Percentiles rank a stretch among this genome's conserved stretches.
These are phyloP conservation scores for Thermoascus crustaceus DNA, from an alignment of 2,329 filamentous ascomycete genomes.

Conservation along the genomic window DNA sequence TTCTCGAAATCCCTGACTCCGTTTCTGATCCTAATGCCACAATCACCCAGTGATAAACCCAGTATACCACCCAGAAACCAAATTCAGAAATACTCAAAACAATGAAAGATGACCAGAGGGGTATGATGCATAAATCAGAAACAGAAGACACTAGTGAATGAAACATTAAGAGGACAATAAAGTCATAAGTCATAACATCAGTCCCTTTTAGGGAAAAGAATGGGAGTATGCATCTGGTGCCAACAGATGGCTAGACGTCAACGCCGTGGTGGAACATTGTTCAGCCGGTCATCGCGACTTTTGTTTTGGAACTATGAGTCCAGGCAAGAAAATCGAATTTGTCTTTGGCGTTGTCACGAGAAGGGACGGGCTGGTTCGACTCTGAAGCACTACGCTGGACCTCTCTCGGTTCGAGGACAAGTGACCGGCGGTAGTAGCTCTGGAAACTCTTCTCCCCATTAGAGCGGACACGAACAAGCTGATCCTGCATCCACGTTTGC, in stretches of 20 bases:
- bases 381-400: slow-evolving; percentile 18
- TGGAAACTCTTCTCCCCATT: slow-evolving; percentile 55
- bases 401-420: slow-evolving; percentile 65
- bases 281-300: slow-evolving; percentile 29
- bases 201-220: too few species aligned
- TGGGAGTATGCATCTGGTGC: too few species aligned
- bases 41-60: too few species aligned
- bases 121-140: slow-evolving; percentile 3
- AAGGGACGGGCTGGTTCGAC: slow-evolving; percentile 18
- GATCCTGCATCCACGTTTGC: slow-evolving; percentile 83
- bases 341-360: slow-evolving; percentile 37
- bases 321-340: slow-evolving; percentile 47
- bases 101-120: background rate
- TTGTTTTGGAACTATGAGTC: slow-evolving; percentile 39
- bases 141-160: slow-evolving; percentile 5
- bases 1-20: too few species aligned
- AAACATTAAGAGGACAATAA: slow-evolving; percentile 6
- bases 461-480: slow-evolving; percentile 67
- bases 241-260: too few species aligned
- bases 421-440: slow-evolving; percentile 71
- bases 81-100: slow-evolving; percentile 1
- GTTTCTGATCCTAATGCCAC: too few species aligned
- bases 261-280: too few species aligned
- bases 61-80: slow-evolving; percentile 1
- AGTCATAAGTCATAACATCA: slow-evolving; percentile 17